Conservation (phyloP, 2,329 filamentous ascomycete species). For the Penicillium sp. region DNA sequence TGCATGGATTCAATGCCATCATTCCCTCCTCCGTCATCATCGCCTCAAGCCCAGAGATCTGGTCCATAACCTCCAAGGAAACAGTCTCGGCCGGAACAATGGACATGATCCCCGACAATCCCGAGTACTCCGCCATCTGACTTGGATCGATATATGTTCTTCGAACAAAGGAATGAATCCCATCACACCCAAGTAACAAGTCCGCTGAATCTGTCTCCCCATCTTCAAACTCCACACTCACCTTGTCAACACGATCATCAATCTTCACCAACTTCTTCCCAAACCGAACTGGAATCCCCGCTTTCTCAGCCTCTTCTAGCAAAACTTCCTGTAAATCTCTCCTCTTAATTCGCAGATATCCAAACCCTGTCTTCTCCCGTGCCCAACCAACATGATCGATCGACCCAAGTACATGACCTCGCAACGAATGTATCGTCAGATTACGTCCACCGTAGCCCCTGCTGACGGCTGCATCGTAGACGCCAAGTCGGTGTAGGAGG, state of each 20-base stretch:
- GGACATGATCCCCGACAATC: slow-evolving; percentile 25
- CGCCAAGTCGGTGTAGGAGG: slow-evolving; percentile 25
- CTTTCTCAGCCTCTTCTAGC: slow-evolving; percentile 19
- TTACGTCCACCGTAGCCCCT: slow-evolving; percentile 16
- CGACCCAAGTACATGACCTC: slow-evolving; percentile 16
- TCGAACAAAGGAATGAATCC: slow-evolving; percentile 40
- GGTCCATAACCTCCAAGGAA: background rate
- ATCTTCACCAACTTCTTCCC: slow-evolving; percentile 22
- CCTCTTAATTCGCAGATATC: slow-evolving; percentile 31
- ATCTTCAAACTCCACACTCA: slow-evolving; percentile 30
- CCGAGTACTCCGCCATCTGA: slow-evolving; percentile 33
- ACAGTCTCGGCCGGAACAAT: slow-evolving; percentile 12
- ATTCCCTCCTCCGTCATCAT: slow-evolving; percentile 32
- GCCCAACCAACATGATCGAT: slow-evolving; percentile 17
- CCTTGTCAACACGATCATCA: slow-evolving; percentile 18
- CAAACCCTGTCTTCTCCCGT: slow-evolving; percentile 27
- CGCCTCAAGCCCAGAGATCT: slow-evolving; percentile 25
- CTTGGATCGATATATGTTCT: slow-evolving; percentile 29
- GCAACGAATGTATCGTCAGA: slow-evolving; percentile 25
- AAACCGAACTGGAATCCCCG: slow-evolving; percentile 27
- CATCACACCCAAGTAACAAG: slow-evolving; percentile 41
- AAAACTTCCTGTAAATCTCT: slow-evolving; percentile 29
- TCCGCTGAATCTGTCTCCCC: slow-evolving; percentile 26
- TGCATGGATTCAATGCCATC: slow-evolving; percentile 27
- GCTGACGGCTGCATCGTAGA: slow-evolving; percentile 22